Evolutionary conservation across 106 monocot species (phyloP).

Genomic region (Agapanthus africanus): DNA sequence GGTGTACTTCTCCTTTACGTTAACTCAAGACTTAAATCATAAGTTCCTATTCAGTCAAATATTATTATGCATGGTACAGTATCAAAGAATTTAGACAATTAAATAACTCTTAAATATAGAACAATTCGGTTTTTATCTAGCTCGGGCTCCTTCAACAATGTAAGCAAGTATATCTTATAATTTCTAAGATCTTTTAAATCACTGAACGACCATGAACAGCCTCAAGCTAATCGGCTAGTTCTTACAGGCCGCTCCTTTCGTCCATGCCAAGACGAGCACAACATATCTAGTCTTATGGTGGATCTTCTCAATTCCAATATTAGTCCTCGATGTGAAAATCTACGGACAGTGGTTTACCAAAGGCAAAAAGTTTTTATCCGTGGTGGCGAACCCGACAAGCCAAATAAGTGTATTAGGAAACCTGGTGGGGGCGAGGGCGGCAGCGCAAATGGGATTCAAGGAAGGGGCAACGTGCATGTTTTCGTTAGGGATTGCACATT

Average conservation of each 20-base stretch:
- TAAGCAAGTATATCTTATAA: no score
- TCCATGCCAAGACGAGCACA: background rate
- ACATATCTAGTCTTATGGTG: constrained; percentile 3
- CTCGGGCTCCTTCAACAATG: no score
- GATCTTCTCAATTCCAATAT: background rate
- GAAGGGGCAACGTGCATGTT: constrained; percentile 16
- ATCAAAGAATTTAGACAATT: no score
- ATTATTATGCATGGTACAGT: no score
- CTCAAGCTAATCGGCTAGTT: no score
- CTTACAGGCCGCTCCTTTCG: constrained; percentile 11
- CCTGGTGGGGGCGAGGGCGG: constrained; percentile 13
- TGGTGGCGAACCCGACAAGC: constrained; percentile 31
- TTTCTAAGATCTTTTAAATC: no score
- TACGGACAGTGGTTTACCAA: constrained; percentile 25
- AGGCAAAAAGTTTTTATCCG: constrained; percentile 24
- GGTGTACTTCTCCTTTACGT: no score
- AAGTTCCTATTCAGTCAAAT: no score
- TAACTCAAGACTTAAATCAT: no score
- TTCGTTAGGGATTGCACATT: constrained; percentile 12
- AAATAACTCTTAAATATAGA: no score
- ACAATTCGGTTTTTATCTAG: no score
- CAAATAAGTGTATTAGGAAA: constrained; percentile 12
- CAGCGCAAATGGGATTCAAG: constrained; percentile 18
- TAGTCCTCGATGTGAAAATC: constrained; percentile 14
- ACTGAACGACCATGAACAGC: no score